phyloP scores from a whole-genome alignment of 176 grass and related monocot genomes.

The Phyllostachys edulis region DNA sequence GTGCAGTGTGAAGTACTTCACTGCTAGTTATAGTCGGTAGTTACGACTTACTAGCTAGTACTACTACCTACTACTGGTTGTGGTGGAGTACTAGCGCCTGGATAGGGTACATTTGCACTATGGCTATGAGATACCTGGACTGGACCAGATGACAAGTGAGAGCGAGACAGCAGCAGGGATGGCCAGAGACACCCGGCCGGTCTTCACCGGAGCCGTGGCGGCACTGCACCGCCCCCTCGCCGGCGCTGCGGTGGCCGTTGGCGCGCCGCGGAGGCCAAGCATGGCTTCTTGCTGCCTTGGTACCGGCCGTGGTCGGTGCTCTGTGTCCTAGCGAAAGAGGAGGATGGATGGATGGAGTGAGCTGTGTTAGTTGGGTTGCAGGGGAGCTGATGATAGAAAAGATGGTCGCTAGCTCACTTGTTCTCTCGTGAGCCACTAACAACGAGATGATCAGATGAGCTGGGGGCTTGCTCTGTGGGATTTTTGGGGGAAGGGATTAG shows the following conservation, averaged over 20 bases:
- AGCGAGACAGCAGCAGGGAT: constrained; percentile 51
- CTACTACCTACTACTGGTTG: background rate
- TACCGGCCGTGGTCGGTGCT: background rate
- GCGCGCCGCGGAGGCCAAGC: constrained; percentile 30
- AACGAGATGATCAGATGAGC: background rate
- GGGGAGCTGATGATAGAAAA: background rate
- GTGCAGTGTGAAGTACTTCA: background rate
- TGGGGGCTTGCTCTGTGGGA: background rate
- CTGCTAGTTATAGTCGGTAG: background rate
- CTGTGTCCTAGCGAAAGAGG: background rate
- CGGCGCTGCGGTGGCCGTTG: constrained; percentile 1
- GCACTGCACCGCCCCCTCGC: background rate
- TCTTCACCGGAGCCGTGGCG: constrained; percentile 18
- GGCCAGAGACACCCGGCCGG: constrained; percentile 25
- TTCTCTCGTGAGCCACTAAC: constrained; percentile 39
- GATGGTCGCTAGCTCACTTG: constrained; percentile 7
- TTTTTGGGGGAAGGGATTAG: background rate
- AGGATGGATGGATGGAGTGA: background rate
- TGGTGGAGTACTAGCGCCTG: background rate
- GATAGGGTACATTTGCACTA: background rate
- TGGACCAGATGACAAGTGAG: constrained; percentile 64
- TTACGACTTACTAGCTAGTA: background rate
- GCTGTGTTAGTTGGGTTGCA: background rate
- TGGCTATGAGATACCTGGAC: constrained; percentile 43
- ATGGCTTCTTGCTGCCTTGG: constrained; percentile 9